Conservation (phyloP, 2,329 filamentous ascomycete species). For the Setomelanomma holmii region DNA sequence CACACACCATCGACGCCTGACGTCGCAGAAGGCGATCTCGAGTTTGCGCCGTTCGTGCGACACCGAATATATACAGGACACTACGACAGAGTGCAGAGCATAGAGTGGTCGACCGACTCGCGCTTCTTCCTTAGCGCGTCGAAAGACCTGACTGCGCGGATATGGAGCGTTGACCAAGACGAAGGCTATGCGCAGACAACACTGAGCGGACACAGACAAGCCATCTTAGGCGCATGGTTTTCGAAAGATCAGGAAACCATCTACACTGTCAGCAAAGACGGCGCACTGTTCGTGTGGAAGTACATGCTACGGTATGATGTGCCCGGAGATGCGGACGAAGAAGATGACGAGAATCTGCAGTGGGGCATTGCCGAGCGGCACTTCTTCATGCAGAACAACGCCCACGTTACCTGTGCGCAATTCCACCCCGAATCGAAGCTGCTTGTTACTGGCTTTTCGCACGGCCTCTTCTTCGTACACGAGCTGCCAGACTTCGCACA, state of each 20-base stretch:
- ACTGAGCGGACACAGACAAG: slow-evolving; percentile 87
- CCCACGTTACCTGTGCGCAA: slow-evolving; percentile 86
- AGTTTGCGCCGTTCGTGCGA: slow-evolving; percentile 93
- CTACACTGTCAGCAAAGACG: slow-evolving; percentile 95
- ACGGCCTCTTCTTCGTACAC: slow-evolving; percentile 91
- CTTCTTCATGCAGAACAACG: slow-evolving; percentile 91
- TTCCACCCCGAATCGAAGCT: slow-evolving; percentile 88
- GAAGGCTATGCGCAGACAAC: slow-evolving; percentile 90
- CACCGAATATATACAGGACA: slow-evolving; percentile 88
- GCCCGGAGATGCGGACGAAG: slow-evolving; percentile 60
- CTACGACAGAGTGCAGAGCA: slow-evolving; percentile 82
- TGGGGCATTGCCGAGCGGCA: slow-evolving; percentile 93
- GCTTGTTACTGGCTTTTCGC: slow-evolving; percentile 96
- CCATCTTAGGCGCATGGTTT: slow-evolving; percentile 94
- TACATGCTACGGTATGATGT: slow-evolving; percentile 71
- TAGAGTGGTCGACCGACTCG: slow-evolving; percentile 96
- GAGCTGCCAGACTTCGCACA: slow-evolving; percentile 95
- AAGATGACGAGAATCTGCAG: slow-evolving; percentile 72
- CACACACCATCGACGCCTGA: slow-evolving; percentile 91
- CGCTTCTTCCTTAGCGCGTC: slow-evolving; percentile 92
- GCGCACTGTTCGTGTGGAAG: slow-evolving; percentile 93
- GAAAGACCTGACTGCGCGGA: slow-evolving; percentile 88
- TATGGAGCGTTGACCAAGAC: slow-evolving; percentile 92
- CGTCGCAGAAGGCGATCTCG: slow-evolving; percentile 80
- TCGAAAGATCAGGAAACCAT: slow-evolving; percentile 93